A percentile compares a stretch with the other conserved stretches of the same genome.
These are phyloP conservation scores for Hortiboletus flavorubellus DNA, from an alignment of 768 basidiomycete species.

Conservation along the genomic window DNA sequence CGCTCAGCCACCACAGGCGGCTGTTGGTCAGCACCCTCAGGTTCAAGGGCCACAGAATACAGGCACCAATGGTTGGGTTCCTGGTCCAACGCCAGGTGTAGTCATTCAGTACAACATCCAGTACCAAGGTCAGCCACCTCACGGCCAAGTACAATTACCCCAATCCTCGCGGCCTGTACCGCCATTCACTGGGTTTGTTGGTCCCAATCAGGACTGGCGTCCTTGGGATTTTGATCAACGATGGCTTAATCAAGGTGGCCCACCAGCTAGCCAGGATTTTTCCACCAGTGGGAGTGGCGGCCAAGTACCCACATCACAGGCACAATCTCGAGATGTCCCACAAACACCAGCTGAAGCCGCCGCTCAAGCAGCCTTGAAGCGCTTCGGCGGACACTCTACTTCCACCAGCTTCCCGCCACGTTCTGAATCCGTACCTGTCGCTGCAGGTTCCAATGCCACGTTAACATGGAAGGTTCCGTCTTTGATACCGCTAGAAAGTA, in stretches of 20 bases:
- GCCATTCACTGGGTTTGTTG: conserved; percentile 58
- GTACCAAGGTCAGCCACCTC: conserved; percentile 43
- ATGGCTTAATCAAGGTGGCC: conserved; percentile 21
- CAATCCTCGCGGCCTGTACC: conserved; percentile 43
- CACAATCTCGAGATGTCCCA: conserved; percentile 7
- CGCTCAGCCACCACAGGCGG: conserved; percentile 38
- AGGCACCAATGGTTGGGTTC: conserved; percentile 35
- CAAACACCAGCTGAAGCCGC: conserved; percentile 52
- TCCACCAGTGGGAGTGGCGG: background rate
- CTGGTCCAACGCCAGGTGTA: conserved; percentile 42
- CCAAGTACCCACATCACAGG: conserved; percentile 5
- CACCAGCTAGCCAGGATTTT: conserved; percentile 7
- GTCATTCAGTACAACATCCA: conserved; percentile 64
- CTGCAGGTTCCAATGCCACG: conserved; percentile 8
- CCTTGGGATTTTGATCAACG: conserved; percentile 50
- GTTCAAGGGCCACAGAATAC: conserved; percentile 30
- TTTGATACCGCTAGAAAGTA: conserved; percentile 24
- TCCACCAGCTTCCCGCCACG: background rate
- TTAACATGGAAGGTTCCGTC: conserved; percentile 24
- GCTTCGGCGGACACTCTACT: conserved; percentile 33
- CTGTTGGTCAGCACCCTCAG: conserved; percentile 31
- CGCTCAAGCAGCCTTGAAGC: conserved; percentile 62
- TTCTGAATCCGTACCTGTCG: conserved; percentile 3
- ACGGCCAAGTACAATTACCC: conserved; percentile 29
- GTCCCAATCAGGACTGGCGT: conserved; percentile 64